Evolutionary conservation across 495 filamentous ascomycete genomes (phyloP).

Genomic region (Hypoxylon fuscum): DNA sequence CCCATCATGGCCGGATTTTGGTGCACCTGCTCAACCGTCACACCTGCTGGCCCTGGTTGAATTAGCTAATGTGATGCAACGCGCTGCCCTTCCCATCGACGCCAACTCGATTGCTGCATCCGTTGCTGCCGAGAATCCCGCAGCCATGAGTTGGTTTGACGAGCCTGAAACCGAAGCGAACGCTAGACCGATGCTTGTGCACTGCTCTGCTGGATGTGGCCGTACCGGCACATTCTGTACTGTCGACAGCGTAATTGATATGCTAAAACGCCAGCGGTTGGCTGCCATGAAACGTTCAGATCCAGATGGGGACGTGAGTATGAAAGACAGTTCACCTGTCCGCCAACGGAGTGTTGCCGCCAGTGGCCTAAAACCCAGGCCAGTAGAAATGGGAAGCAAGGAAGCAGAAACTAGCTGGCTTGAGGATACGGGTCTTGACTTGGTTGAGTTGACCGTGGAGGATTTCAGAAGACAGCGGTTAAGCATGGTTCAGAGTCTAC

Average conservation of each 20-base stretch:
- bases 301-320: constrained; percentile 55
- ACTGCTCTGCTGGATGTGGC: constrained; percentile 95
- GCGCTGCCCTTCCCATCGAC: constrained; percentile 50
- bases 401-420: constrained; percentile 54
- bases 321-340: constrained; percentile 39
- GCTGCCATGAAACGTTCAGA: constrained; percentile 42
- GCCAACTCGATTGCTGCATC: constrained; percentile 39
- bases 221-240: constrained; percentile 97
- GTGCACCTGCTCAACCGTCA: constrained; percentile 85
- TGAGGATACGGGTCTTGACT: constrained; percentile 69
- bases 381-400: constrained; percentile 7
- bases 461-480: constrained; percentile 88
- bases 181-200: constrained; percentile 81
- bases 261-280: constrained; percentile 81
- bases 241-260: constrained; percentile 91
- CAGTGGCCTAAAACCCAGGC: constrained; percentile 1
- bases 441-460: constrained; percentile 85
- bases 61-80: constrained; percentile 74
- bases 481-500: constrained; percentile 96
- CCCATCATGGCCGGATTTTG: constrained; percentile 95
- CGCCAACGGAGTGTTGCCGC: constrained; percentile 4
- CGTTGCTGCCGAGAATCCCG: constrained; percentile 42
- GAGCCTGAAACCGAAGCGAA: constrained; percentile 63
- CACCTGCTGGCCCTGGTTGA: constrained; percentile 89
- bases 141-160: constrained; percentile 50